Percentiles rank a stretch among this genome's conserved stretches.
These are phyloP conservation scores for Penicillium olsonii DNA, from an alignment of 2,329 filamentous ascomycete species.

Conservation along the genomic window DNA sequence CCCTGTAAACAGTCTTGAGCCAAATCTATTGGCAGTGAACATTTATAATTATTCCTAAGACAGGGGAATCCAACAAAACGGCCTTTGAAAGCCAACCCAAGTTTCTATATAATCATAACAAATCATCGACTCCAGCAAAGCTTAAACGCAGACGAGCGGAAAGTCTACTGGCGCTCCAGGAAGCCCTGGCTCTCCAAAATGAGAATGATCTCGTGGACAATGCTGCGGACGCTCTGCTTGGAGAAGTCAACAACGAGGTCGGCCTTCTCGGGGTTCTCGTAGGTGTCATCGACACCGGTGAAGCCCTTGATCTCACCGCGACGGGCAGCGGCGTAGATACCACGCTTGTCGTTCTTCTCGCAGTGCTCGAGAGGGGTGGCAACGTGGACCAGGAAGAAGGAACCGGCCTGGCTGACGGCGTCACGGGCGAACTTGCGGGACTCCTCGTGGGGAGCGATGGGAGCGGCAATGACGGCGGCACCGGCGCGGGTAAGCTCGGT, in stretches of 20 bases:
- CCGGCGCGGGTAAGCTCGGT: conserved; percentile 91
- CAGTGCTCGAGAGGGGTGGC: conserved; percentile 88
- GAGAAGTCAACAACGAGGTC: conserved; percentile 82
- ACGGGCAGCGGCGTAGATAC: conserved; percentile 82
- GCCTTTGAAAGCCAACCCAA: conserved; percentile 21
- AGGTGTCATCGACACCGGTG: conserved; percentile 96
- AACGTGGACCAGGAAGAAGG: conserved; percentile 94
- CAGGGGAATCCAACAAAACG: conserved; percentile 27
- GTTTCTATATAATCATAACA: conserved; percentile 22
- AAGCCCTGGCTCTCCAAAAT: conserved; percentile 87
- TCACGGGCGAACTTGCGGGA: conserved; percentile 77
- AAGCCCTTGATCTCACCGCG: conserved; percentile 95
- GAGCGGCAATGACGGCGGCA: conserved; percentile 91
- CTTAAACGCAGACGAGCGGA: conserved; percentile 14
- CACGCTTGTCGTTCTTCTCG: conserved; percentile 92
- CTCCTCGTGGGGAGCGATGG: conserved; percentile 88
- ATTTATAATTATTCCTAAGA: conserved; percentile 16
- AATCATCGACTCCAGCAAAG: conserved; percentile 17
- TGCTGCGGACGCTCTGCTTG: conserved; percentile 85
- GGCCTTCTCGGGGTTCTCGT: conserved; percentile 79
- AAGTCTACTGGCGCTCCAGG: conserved; percentile 62
- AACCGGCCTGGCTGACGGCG: conserved; percentile 77
- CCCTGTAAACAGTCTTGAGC: neutral
- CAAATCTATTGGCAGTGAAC: conserved; percentile 11
- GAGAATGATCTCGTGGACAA: conserved; percentile 95